phyloP scores from a whole-genome alignment of 352 stramenopile genomes.

The Phytophthora syringae region DNA sequence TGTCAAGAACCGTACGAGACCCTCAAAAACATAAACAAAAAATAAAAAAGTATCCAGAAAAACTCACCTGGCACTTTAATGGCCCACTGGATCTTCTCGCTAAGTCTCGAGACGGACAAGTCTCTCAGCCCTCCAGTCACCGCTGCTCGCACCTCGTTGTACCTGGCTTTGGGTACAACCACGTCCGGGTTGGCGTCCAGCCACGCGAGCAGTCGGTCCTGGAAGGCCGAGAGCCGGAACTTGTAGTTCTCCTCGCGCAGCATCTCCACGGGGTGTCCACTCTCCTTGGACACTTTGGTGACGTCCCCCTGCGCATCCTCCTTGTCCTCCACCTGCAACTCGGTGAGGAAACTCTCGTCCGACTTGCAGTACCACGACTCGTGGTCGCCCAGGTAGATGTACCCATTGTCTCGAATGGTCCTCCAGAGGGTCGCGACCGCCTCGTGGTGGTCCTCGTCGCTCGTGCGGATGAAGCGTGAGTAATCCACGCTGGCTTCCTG shows the following conservation, averaged over 20 bases:
- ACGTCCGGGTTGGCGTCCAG: slow-evolving; percentile 88
- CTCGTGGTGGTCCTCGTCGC: slow-evolving; percentile 92
- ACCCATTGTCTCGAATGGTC: slow-evolving; percentile 86
- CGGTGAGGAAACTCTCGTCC: slow-evolving; percentile 99
- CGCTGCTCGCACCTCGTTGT: slow-evolving; percentile 93
- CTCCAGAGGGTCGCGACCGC: slow-evolving; percentile 94
- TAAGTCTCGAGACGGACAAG: slow-evolving; percentile 96
- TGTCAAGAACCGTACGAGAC: slow-evolving; percentile 4
- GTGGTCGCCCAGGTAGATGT: slow-evolving; percentile 98
- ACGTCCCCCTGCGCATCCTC: slow-evolving; percentile 42
- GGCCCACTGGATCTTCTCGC: slow-evolving; percentile 96
- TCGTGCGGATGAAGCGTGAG: slow-evolving; percentile 98
- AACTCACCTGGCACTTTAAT: slow-evolving; percentile 91
- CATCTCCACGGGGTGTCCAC: slow-evolving; percentile 93
- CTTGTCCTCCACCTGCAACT: slow-evolving; percentile 95
- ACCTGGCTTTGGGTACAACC: slow-evolving; percentile 90
- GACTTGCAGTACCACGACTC: slow-evolving; percentile 99
- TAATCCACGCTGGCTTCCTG: slow-evolving; percentile 91
- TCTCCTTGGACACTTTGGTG: slow-evolving; percentile 88
- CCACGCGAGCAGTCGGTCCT: slow-evolving; percentile 93
- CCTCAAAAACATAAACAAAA: not conserved
- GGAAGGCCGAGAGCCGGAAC: slow-evolving; percentile 96
- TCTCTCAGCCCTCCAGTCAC: slow-evolving; percentile 93
- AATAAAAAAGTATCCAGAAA: not conserved
- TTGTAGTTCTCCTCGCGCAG: slow-evolving; percentile 99